phyloP scores from a whole-genome alignment of 768 basidiomycete genomes.

The Holtermanniella nyarrowii region DNA sequence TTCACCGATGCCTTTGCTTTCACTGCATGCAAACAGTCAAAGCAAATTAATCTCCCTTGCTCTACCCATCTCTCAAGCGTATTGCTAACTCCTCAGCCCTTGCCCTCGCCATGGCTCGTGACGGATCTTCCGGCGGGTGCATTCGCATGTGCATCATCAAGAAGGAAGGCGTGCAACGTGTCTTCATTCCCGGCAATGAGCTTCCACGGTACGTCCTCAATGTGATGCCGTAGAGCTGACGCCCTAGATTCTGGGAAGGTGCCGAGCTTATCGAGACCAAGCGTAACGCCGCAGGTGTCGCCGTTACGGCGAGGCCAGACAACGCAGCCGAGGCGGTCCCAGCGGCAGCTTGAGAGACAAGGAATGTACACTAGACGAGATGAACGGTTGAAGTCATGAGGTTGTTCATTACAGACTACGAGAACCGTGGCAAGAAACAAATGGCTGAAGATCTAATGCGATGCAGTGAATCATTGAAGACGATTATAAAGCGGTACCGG shows the following conservation, averaged over 20 bases:
- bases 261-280: conserved; percentile 10
- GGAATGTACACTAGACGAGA: no score
- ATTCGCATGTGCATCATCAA: conserved; percentile 97
- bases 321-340: no score
- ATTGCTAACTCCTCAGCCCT: conserved; percentile 52
- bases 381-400: no score
- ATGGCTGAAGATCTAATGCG: no score
- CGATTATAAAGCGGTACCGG: no score
- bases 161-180: conserved; percentile 75
- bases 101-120: conserved; percentile 89
- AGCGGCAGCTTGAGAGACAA: no score
- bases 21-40: neutral
- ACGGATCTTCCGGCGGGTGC: conserved; percentile 94
- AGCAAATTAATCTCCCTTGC: no score
- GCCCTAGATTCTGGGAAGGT: conserved; percentile 15
- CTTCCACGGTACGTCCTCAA: conserved; percentile 48
- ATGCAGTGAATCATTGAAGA: no score
- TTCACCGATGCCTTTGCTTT: neutral
- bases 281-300: neutral
- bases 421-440: no score
- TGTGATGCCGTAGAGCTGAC: neutral
- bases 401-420: no score
- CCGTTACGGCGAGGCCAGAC: neutral
- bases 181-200: conserved; percentile 84
- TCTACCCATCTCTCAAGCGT: no score